A percentile compares a stretch with the other conserved stretches of the same genome.
Evolutionary conservation across 164 flowering plant genomes (phyloP).

Genomic region (Magnolia changhungtana): DNA sequence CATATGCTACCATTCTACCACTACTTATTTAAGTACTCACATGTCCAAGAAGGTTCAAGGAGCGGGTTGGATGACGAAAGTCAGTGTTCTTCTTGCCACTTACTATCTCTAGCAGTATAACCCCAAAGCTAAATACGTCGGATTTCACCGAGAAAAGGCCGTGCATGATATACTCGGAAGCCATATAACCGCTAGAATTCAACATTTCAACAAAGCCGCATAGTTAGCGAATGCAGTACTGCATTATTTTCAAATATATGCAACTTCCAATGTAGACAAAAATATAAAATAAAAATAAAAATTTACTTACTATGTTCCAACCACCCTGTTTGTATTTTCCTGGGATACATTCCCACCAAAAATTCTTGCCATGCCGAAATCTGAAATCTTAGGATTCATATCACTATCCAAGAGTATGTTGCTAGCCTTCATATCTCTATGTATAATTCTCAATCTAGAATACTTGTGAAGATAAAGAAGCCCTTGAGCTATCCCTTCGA

Average conservation of each 20-base stretch:
- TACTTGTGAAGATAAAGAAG: conserved; percentile 46
- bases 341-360: conserved; percentile 18
- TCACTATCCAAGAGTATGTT: conserved; percentile 35
- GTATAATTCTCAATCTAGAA: conserved; percentile 37
- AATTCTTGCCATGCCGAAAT: conserved; percentile 44
- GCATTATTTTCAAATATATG: background rate
- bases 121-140: conserved; percentile 12
- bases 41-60: background rate
- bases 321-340: conserved; percentile 24
- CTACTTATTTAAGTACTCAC: background rate
- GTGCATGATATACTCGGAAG: conserved; percentile 9
- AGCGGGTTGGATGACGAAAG: background rate
- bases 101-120: conserved; percentile 15
- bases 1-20: no score
- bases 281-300: background rate
- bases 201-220: background rate
- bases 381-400: conserved; percentile 50
- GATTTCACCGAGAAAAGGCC: conserved; percentile 8
- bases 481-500: conserved; percentile 35
- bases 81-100: conserved; percentile 25
- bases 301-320: conserved; percentile 33
- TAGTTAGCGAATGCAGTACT: background rate
- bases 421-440: conserved; percentile 47
- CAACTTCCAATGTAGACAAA: background rate
- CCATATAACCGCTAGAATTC: conserved; percentile 9